phyloP scores from a whole-genome alignment of 192 early-diverging fungal genomes.

The Entomortierella parvispora region DNA sequence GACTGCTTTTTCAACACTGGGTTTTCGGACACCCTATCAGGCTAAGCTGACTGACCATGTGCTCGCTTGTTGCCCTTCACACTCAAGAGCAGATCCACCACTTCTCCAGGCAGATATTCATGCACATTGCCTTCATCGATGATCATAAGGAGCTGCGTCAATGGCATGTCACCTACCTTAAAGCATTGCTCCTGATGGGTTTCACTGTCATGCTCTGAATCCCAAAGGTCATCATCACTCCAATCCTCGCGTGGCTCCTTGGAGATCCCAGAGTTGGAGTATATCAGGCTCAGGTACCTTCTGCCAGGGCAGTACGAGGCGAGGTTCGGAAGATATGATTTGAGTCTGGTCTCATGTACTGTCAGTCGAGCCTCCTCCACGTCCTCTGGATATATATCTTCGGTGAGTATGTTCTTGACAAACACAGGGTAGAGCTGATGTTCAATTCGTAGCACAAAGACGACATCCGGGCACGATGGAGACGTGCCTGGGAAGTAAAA shows the following conservation, averaged over 20 bases:
- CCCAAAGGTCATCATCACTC: slow-evolving; percentile 19
- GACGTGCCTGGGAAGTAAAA: slow-evolving; percentile 37
- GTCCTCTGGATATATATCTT: slow-evolving; percentile 18
- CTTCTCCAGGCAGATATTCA: too few species aligned
- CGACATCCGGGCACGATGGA: slow-evolving; percentile 24
- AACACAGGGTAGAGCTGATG: slow-evolving; percentile 41
- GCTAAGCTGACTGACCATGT: slow-evolving; percentile 18
- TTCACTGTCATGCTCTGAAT: slow-evolving; percentile 17
- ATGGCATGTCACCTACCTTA: slow-evolving; percentile 23
- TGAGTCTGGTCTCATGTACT: slow-evolving; percentile 40
- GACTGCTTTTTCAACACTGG: slow-evolving; percentile 20
- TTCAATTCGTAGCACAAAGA: slow-evolving; percentile 37
- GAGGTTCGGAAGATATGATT: slow-evolving; percentile 32
- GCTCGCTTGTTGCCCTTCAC: slow-evolving; percentile 32
- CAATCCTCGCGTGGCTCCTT: slow-evolving; percentile 22
- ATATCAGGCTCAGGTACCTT: slow-evolving; percentile 44
- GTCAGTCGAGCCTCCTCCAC: slow-evolving; percentile 39
- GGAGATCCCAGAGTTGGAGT: slow-evolving; percentile 21
- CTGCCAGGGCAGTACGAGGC: slow-evolving; percentile 32
- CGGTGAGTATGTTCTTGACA: slow-evolving; percentile 22
- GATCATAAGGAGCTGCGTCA: slow-evolving; percentile 42
- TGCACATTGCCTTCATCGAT: slow-evolving; percentile 38
- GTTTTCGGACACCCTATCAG: slow-evolving; percentile 27
- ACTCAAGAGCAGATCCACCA: slow-evolving; percentile 28
- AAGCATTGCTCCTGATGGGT: slow-evolving; percentile 11